Evolutionary conservation across 192 early-diverging fungal genomes (phyloP).

Genomic region (Entomortierella parvispora): DNA sequence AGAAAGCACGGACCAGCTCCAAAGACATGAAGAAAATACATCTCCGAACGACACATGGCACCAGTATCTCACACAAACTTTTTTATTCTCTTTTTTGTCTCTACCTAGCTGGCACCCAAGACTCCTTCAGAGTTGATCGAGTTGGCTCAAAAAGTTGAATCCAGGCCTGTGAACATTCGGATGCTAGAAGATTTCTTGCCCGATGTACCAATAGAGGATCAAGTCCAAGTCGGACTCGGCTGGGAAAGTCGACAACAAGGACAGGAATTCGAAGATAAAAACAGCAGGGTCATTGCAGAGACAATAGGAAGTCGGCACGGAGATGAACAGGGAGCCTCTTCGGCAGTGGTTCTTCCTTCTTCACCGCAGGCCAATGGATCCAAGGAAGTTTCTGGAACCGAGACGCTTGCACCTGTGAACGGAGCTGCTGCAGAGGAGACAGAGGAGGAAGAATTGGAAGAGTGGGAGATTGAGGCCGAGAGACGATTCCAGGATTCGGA

Average conservation of each 20-base stretch:
- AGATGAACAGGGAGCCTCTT: constrained; percentile 1
- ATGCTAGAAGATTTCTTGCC: constrained; percentile 46
- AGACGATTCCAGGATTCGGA: constrained; percentile 49
- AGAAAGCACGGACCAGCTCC: too few species aligned
- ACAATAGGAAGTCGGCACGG: constrained; percentile 30
- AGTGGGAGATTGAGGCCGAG: constrained; percentile 53
- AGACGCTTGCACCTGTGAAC: not conserved
- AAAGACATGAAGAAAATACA: too few species aligned
- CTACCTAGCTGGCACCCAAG: constrained; percentile 33
- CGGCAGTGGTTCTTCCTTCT: not conserved
- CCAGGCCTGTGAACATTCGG: constrained; percentile 37
- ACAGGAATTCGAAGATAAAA: constrained; percentile 14
- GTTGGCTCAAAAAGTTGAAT: constrained; percentile 33
- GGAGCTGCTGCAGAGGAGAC: constrained; percentile 5
- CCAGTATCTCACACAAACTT: too few species aligned
- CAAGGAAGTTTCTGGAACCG: not conserved
- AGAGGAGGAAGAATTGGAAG: constrained; percentile 49
- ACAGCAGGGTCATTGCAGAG: constrained; percentile 18
- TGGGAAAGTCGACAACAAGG: constrained; percentile 34
- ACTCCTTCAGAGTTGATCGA: constrained; percentile 47
- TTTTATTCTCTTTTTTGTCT: not conserved
- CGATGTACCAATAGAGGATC: constrained; percentile 48
- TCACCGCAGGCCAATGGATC: not conserved
- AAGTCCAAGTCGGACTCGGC: constrained; percentile 42
- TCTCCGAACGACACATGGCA: not conserved